phyloP scores from a whole-genome alignment of 2,329 filamentous ascomycete genomes.

The Aspergillus piperis region DNA sequence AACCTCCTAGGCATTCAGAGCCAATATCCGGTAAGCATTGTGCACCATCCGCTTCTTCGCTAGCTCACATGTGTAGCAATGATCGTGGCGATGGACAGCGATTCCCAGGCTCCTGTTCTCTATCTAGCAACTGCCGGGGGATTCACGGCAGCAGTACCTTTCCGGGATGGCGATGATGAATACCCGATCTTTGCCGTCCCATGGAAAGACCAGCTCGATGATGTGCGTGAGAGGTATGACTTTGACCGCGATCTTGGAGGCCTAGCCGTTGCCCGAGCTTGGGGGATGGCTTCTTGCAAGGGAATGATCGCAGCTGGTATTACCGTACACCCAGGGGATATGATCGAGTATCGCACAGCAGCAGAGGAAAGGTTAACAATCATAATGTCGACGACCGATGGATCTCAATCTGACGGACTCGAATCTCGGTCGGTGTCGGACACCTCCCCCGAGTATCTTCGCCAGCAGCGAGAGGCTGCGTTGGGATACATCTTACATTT shows the following conservation, averaged over 20 bases:
- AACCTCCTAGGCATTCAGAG: slow-evolving; percentile 29
- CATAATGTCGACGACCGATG: slow-evolving; percentile 32
- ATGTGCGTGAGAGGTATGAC: slow-evolving; percentile 48
- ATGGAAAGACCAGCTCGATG: slow-evolving; percentile 36
- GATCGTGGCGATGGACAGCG: slow-evolving; percentile 18
- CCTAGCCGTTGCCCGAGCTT: slow-evolving; percentile 52
- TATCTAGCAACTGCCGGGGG: slow-evolving; percentile 36
- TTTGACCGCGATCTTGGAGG: slow-evolving; percentile 53
- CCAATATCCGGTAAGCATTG: slow-evolving; percentile 35
- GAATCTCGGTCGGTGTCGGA: slow-evolving; percentile 13
- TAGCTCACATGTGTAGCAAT: slow-evolving; percentile 31
- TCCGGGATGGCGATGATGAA: slow-evolving; percentile 15
- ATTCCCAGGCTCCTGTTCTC: slow-evolving; percentile 21
- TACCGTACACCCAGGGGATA: slow-evolving; percentile 58
- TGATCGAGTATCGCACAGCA: slow-evolving; percentile 57
- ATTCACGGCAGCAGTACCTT: slow-evolving; percentile 21
- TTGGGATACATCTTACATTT: slow-evolving; percentile 33
- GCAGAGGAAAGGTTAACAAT: slow-evolving; percentile 48
- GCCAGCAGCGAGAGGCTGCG: slow-evolving; percentile 25
- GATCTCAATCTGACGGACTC: slow-evolving; percentile 4
- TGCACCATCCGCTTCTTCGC: no score
- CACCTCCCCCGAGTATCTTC: slow-evolving; percentile 17
- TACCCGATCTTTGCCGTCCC: slow-evolving; percentile 15
- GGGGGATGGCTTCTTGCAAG: slow-evolving; percentile 55
- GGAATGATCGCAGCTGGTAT: slow-evolving; percentile 53